A percentile compares a stretch with the other conserved stretches of the same genome.
Conservation (phyloP, 371 early-diverging fungal species). For the Mucor racemosus region DNA sequence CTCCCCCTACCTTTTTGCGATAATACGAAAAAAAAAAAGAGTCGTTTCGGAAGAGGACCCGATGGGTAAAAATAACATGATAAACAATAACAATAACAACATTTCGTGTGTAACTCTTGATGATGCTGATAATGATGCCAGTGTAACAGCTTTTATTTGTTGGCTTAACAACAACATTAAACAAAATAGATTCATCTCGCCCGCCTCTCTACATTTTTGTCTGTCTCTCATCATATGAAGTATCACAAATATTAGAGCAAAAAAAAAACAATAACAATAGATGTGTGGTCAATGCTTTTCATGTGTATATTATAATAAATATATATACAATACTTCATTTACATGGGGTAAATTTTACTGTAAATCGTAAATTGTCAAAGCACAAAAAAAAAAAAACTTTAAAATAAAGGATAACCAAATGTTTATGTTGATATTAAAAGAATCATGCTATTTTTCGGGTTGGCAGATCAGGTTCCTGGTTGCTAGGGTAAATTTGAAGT, state of each 20-base stretch:
- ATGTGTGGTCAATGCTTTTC: conserved; percentile 6
- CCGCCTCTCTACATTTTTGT: not conserved
- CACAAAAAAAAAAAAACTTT: not conserved
- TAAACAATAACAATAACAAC: conserved; percentile 15
- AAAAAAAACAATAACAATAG: conserved; percentile 1
- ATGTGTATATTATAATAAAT: not conserved
- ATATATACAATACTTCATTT: not conserved
- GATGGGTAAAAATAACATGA: conserved; percentile 14
- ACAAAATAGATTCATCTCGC: conserved; percentile 4
- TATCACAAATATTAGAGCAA: not conserved
- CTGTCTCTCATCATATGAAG: conserved; percentile 6
- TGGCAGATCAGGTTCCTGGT: conserved; percentile 6
- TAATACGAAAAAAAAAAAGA: not conserved
- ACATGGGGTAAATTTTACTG: not conserved
- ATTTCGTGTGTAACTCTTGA: conserved; percentile 6
- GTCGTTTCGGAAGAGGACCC: conserved; percentile 5
- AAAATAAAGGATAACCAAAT: not conserved
- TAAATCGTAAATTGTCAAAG: not conserved
- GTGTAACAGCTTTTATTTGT: not conserved
- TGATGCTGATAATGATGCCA: conserved; percentile 2
- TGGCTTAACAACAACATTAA: not conserved
- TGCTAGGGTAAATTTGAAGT: not conserved
- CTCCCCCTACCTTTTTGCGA: not conserved
- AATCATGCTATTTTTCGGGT: not conserved
- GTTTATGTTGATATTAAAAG: not conserved